phyloP scores from a whole-genome alignment of 768 basidiomycete species.

The Pleurotus salmoneostramineus region DNA sequence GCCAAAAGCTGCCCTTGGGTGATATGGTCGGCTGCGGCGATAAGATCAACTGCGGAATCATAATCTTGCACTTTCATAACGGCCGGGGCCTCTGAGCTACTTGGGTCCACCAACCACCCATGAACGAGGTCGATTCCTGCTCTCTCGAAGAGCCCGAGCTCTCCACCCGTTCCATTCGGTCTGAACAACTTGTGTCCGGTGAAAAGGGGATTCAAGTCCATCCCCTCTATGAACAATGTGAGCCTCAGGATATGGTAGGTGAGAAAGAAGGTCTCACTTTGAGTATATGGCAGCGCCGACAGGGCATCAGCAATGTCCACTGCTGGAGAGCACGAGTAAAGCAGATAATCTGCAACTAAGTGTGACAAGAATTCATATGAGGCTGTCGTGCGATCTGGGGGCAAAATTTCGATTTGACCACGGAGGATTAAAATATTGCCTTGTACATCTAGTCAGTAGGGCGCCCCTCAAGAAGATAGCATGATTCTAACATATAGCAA shows the following conservation, averaged over 20 bases:
- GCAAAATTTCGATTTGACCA: slow-evolving; percentile 73
- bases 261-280: slow-evolving; percentile 46
- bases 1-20: slow-evolving; percentile 59
- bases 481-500: slow-evolving; percentile 65
- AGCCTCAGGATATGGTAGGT: neutral
- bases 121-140: slow-evolving; percentile 81
- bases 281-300: slow-evolving; percentile 72
- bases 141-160: slow-evolving; percentile 81
- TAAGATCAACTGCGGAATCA: slow-evolving; percentile 66
- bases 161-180: slow-evolving; percentile 64
- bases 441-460: slow-evolving; percentile 16
- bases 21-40: slow-evolving; percentile 78
- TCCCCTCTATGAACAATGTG: slow-evolving; percentile 55
- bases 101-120: slow-evolving; percentile 84
- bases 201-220: slow-evolving; percentile 87
- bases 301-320: slow-evolving; percentile 70
- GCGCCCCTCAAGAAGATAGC: neutral
- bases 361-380: slow-evolving; percentile 85
- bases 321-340: slow-evolving; percentile 46
- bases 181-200: slow-evolving; percentile 65
- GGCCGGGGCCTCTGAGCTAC: slow-evolving; percentile 51
- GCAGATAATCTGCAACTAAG: slow-evolving; percentile 79
- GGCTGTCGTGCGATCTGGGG: slow-evolving; percentile 60
- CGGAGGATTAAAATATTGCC: slow-evolving; percentile 89
- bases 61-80: slow-evolving; percentile 60